Percentiles rank a stretch among this genome's conserved stretches.
Evolutionary conservation across 2,329 filamentous ascomycete species (phyloP).

Genomic region (Penicillium rolfsii): DNA sequence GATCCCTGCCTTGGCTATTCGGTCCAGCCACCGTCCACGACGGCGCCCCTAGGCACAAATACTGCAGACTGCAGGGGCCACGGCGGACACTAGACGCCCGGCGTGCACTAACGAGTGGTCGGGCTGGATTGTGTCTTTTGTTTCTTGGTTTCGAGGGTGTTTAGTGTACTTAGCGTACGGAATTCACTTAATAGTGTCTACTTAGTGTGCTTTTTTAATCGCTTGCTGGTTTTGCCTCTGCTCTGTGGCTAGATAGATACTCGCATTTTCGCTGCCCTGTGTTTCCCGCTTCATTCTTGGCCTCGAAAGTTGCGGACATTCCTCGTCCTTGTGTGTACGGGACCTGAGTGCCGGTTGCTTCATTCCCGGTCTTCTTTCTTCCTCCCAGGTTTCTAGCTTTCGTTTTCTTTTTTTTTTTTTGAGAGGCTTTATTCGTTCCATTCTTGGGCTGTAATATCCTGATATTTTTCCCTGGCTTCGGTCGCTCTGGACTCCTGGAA

Average conservation of each 20-base stretch:
- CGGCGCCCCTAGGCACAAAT: background rate
- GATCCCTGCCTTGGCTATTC: background rate
- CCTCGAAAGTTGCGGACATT: constrained; percentile 4
- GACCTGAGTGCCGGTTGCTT: background rate
- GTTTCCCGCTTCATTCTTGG: constrained; percentile 1
- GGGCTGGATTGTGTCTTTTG: background rate
- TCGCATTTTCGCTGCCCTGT: background rate
- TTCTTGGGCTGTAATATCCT: background rate
- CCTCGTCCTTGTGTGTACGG: background rate
- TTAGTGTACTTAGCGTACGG: background rate
- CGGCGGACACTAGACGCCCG: background rate
- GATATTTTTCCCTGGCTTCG: background rate
- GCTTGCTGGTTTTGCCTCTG: background rate
- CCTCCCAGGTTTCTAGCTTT: too few relatives aligned
- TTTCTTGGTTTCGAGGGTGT: background rate
- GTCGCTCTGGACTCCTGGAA: background rate
- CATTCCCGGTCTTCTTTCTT: background rate
- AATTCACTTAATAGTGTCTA: background rate
- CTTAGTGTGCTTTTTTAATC: background rate
- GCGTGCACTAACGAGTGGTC: constrained; percentile 1
- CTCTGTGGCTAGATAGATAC: background rate
- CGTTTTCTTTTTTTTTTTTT: too few relatives aligned
- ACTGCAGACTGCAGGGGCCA: background rate
- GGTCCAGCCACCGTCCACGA: background rate
- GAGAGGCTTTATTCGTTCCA: background rate